Conservation (phyloP, 2,329 filamentous ascomycete genomes). For the Neopestalotiopsis sp. region DNA sequence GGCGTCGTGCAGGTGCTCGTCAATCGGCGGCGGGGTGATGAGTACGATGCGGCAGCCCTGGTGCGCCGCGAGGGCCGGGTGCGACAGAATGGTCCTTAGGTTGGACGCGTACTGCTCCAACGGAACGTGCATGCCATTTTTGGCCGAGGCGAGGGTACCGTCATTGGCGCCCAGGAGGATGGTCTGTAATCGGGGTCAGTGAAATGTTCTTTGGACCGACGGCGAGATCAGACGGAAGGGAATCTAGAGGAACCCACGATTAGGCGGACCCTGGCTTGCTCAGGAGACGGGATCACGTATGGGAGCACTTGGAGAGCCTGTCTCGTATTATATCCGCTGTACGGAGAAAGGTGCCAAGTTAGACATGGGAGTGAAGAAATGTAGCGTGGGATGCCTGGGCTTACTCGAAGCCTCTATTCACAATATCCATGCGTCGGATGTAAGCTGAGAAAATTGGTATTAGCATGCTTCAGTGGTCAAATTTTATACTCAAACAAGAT, state of each 20-base stretch:
- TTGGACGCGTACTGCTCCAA: neutral
- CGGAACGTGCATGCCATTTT: conserved; percentile 10
- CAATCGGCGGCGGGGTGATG: conserved; percentile 14
- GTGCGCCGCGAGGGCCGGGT: conserved; percentile 3
- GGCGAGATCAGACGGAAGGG: neutral
- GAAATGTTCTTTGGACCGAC: neutral
- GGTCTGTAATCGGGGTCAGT: neutral
- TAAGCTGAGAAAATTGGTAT: neutral
- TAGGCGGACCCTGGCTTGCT: neutral
- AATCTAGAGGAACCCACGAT: neutral
- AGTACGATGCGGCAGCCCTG: neutral
- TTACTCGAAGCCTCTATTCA: conserved; percentile 14
- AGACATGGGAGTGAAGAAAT: neutral
- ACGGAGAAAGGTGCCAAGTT: neutral
- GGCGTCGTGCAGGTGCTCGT: conserved; percentile 6
- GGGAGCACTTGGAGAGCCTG: conserved; percentile 13
- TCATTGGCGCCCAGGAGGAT: conserved; percentile 12
- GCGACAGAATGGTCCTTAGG: conserved; percentile 1
- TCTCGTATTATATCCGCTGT: conserved; percentile 12
- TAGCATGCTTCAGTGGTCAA: neutral
- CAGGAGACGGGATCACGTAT: neutral
- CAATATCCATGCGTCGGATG: conserved; percentile 10
- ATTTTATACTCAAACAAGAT: neutral
- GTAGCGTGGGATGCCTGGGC: neutral
- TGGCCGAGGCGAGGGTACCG: neutral